Evolutionary conservation across 805 yeast species (phyloP).

Genomic region (Teunomyces panamensis): DNA sequence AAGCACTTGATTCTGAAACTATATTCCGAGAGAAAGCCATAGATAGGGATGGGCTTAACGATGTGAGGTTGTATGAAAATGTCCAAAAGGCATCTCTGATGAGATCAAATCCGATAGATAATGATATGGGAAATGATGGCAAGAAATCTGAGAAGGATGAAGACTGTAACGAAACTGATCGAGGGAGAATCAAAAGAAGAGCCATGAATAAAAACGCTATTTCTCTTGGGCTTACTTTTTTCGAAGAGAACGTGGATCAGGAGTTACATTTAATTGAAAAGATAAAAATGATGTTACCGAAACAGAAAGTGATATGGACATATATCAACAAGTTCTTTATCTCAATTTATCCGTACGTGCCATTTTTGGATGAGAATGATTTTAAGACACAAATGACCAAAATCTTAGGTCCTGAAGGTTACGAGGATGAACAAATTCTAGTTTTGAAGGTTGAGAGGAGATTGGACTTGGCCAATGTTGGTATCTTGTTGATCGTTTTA

Average conservation of each 20-base stretch:
- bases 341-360: slow-evolving; percentile 17
- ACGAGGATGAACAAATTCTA: slow-evolving; percentile 17
- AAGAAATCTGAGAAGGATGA: background rate
- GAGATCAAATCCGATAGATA: background rate
- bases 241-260: slow-evolving; percentile 29
- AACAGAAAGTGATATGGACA: slow-evolving; percentile 13
- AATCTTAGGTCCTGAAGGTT: slow-evolving; percentile 19
- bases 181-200: background rate
- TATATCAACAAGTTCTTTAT: slow-evolving; percentile 16
- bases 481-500: slow-evolving; percentile 30
- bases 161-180: background rate
- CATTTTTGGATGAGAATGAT: slow-evolving; percentile 18
- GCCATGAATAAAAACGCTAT: slow-evolving; percentile 28
- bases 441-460: slow-evolving; percentile 27
- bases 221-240: slow-evolving; percentile 32
- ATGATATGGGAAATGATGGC: background rate
- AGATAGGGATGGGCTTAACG: slow-evolving; percentile 22
- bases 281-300: slow-evolving; percentile 15
- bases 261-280: slow-evolving; percentile 18
- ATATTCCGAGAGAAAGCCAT: slow-evolving; percentile 23
- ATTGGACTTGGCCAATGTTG: slow-evolving; percentile 33
- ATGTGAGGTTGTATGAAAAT: slow-evolving; percentile 17
- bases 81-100: background rate
- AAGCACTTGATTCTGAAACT: slow-evolving; percentile 11
- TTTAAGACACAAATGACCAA: slow-evolving; percentile 14